These are phyloP conservation scores for Ustilago lituana DNA, from an alignment of 1,284 basidiomycete species.

Conservation along the genomic window DNA sequence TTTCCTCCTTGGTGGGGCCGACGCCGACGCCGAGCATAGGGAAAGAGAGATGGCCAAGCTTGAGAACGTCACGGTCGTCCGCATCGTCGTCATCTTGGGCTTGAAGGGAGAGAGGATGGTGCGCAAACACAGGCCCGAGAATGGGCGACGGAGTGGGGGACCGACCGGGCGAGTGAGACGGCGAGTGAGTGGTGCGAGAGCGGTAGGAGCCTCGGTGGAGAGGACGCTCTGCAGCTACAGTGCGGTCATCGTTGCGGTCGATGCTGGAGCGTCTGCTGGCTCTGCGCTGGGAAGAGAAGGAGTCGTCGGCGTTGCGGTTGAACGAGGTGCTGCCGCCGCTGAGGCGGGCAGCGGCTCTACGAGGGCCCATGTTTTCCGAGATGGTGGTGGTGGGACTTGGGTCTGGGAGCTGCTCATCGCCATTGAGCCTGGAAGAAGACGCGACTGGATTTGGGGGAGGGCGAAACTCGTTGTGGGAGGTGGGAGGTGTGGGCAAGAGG, in stretches of 20 bases:
- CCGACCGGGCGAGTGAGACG: constrained; percentile 25
- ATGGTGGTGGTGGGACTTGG: constrained; percentile 42
- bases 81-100: constrained; percentile 8
- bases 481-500: constrained; percentile 51
- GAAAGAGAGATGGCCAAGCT: constrained; percentile 58
- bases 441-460: constrained; percentile 35
- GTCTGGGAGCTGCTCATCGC: constrained; percentile 26
- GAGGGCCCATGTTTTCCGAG: constrained; percentile 40
- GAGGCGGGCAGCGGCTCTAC: constrained; percentile 39
- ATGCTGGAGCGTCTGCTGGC: constrained; percentile 44
- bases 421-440: constrained; percentile 28
- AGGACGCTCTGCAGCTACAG: constrained; percentile 33
- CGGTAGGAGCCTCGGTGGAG: constrained; percentile 30
- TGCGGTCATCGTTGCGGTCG: constrained; percentile 41
- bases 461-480: constrained; percentile 51
- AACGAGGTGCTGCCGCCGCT: constrained; percentile 44
- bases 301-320: constrained; percentile 25
- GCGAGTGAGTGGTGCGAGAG: constrained; percentile 33
- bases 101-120: constrained; percentile 7
- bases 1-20: constrained; percentile 57
- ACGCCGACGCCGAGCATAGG: constrained; percentile 55
- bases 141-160: constrained; percentile 63
- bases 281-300: constrained; percentile 32
- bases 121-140: constrained; percentile 45
- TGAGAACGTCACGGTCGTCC: constrained; percentile 25